Conservation (phyloP, 2,329 filamentous ascomycete species). For the Colletotrichum sp. region DNA sequence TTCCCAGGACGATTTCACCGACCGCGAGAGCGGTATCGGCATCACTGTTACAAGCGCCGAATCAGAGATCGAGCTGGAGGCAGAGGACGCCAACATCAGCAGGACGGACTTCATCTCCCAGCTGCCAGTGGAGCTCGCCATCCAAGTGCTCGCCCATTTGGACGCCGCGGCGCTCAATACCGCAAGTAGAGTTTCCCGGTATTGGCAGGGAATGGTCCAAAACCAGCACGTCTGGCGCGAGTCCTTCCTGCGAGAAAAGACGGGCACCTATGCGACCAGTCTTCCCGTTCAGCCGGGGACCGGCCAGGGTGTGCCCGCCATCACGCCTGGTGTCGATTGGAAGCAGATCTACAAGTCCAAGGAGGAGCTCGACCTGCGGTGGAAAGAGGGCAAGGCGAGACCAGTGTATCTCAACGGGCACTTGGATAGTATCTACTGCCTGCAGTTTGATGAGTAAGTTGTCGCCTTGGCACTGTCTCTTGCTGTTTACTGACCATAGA, state of each 20-base stretch:
- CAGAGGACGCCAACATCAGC: constrained; percentile 47
- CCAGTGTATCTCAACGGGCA: constrained; percentile 93
- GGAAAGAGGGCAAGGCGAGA: constrained; percentile 79
- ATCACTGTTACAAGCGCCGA: constrained; percentile 57
- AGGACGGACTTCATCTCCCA: constrained; percentile 62
- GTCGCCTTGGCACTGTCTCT: background rate
- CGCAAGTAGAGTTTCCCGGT: constrained; percentile 53
- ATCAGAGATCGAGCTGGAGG: constrained; percentile 38
- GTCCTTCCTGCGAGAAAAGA: constrained; percentile 67
- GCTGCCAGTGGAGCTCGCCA: constrained; percentile 63
- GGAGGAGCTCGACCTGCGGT: constrained; percentile 76
- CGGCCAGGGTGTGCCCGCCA: constrained; percentile 61
- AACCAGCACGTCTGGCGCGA: constrained; percentile 69
- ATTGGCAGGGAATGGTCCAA: constrained; percentile 51
- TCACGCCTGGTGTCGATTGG: constrained; percentile 76
- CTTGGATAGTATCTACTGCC: constrained; percentile 94
- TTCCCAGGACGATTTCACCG: constrained; percentile 51
- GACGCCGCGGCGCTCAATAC: constrained; percentile 57
- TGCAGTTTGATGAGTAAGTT: constrained; percentile 93
- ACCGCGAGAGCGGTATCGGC: constrained; percentile 69
- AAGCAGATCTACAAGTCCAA: constrained; percentile 83
- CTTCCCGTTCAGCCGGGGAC: constrained; percentile 55
- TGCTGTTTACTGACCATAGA: constrained; percentile 35
- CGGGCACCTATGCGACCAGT: constrained; percentile 64
- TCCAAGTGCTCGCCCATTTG: constrained; percentile 62